Conservation (phyloP, 495 filamentous ascomycete genomes). For the Annulohypoxylon bovei region DNA sequence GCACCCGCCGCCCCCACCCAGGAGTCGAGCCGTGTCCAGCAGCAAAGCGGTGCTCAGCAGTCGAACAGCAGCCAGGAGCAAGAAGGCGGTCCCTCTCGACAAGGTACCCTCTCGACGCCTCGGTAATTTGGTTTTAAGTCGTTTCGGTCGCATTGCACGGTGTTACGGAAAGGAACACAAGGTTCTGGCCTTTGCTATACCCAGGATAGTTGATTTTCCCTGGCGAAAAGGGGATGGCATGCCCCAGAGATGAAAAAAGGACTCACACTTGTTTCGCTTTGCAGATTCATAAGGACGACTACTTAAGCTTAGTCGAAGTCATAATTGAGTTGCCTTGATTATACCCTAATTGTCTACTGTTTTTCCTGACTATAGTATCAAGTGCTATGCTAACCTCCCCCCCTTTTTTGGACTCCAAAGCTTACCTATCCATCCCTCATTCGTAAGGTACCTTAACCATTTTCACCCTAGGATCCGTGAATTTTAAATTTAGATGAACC, state of each 20-base stretch:
- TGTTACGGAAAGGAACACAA: neutral
- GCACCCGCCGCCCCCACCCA: neutral
- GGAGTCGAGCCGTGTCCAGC: too few species aligned
- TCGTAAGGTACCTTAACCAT: too few species aligned
- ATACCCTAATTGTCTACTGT: neutral
- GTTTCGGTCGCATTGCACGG: constrained; percentile 1
- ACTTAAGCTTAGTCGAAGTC: neutral
- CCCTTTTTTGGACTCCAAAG: neutral
- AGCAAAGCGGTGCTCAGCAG: too few species aligned
- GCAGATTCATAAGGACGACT: neutral
- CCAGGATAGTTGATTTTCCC: neutral
- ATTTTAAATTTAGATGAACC: constrained; percentile 32
- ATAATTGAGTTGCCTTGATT: neutral
- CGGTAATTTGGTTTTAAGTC: neutral
- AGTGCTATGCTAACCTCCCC: neutral
- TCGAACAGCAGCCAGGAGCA: neutral
- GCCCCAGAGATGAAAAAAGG: neutral
- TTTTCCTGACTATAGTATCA: neutral
- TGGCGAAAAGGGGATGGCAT: neutral
- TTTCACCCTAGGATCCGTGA: too few species aligned
- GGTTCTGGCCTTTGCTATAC: neutral
- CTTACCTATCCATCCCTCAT: neutral
- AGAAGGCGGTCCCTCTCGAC: neutral
- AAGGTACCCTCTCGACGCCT: neutral
- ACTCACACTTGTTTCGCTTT: neutral